phyloP scores from a whole-genome alignment of 2,329 filamentous ascomycete species.

The Aquanectria penicillioides region DNA sequence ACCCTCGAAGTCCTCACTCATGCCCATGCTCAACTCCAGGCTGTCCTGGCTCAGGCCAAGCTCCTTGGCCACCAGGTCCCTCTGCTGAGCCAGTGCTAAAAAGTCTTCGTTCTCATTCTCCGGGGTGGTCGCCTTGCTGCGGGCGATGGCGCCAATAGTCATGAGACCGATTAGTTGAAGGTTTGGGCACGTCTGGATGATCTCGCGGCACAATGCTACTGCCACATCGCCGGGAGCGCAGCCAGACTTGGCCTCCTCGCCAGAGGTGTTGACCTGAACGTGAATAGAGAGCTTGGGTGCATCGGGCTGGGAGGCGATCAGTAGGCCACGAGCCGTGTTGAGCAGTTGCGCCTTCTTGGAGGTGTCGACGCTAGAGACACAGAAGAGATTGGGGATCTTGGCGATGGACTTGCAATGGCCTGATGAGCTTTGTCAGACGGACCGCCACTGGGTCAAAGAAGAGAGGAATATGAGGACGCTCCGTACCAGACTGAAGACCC shows the following conservation, averaged over 20 bases:
- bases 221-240: slow-evolving; percentile 73
- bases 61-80: slow-evolving; percentile 73
- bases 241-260: slow-evolving; percentile 86
- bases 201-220: slow-evolving; percentile 72
- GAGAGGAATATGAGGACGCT: not conserved
- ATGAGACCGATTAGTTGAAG: slow-evolving; percentile 85
- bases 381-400: slow-evolving; percentile 88
- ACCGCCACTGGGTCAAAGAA: too few species aligned
- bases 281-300: slow-evolving; percentile 73
- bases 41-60: slow-evolving; percentile 55
- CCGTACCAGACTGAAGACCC: slow-evolving; percentile 78
- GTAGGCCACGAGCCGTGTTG: slow-evolving; percentile 76
- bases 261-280: slow-evolving; percentile 95
- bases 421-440: slow-evolving; percentile 42
- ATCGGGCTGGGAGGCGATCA: slow-evolving; percentile 54
- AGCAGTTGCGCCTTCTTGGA: slow-evolving; percentile 87
- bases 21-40: slow-evolving; percentile 97
- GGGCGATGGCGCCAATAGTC: slow-evolving; percentile 96
- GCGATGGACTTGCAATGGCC: slow-evolving; percentile 92
- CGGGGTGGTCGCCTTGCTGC: slow-evolving; percentile 76
- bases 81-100: slow-evolving; percentile 70
- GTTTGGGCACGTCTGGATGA: slow-evolving; percentile 76
- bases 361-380: slow-evolving; percentile 89
- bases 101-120: slow-evolving; percentile 96
- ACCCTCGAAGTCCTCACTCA: slow-evolving; percentile 96